Conservation (phyloP, 148 eudicot genomes). For the Fagopyrum esculentum region DNA sequence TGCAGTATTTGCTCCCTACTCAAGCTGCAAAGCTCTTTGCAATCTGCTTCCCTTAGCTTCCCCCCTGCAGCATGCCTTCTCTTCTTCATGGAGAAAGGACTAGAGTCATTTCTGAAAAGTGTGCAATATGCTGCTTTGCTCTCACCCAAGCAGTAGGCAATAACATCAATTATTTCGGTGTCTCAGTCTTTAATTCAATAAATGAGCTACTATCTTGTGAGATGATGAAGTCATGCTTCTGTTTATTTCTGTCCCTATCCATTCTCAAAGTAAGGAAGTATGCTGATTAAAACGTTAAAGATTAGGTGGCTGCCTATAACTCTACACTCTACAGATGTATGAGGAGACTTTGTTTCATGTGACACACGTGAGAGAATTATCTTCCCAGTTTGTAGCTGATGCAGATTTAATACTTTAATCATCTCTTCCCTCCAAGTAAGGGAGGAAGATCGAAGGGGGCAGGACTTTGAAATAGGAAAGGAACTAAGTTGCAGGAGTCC, state of each 20-base stretch:
- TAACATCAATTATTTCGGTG: neutral
- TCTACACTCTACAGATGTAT: neutral
- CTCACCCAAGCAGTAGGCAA: neutral
- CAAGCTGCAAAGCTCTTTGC: neutral
- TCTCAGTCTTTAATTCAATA: neutral
- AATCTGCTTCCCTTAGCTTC: neutral
- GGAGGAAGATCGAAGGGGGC: no score
- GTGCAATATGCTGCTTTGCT: conserved; percentile 1
- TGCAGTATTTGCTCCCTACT: neutral
- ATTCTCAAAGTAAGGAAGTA: neutral
- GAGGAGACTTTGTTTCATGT: neutral
- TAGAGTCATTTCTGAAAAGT: neutral
- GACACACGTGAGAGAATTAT: neutral
- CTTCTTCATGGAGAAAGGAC: neutral
- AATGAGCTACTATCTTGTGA: neutral
- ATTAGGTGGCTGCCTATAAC: neutral
- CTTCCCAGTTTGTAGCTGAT: neutral
- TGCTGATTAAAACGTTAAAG: neutral
- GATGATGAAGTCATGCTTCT: neutral
- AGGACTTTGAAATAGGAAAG: no score
- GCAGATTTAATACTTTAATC: neutral
- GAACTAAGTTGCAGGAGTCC: no score
- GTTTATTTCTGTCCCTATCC: neutral
- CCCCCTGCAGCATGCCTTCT: neutral
- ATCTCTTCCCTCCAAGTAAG: neutral